A percentile compares a stretch with the other conserved stretches of the same genome.
Evolutionary conservation across 352 stramenopile genomes (phyloP).

Genomic region (Vaucheria bursata): DNA sequence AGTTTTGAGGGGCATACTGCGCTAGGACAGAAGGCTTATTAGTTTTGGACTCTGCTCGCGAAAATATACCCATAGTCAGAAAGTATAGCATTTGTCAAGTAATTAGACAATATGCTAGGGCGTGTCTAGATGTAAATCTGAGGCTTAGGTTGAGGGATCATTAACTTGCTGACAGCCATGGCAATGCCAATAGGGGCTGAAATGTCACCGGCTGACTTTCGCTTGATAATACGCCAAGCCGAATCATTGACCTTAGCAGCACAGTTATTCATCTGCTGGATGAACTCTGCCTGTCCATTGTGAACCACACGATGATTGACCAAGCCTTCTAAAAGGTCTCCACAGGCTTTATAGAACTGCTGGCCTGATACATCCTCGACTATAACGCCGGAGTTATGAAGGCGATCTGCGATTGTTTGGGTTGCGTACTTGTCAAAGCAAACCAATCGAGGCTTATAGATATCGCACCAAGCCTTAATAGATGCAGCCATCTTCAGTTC

Average conservation of each 20-base stretch:
- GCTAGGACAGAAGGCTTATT: conserved; percentile 6
- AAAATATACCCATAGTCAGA: conserved; percentile 8
- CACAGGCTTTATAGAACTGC: conserved; percentile 6
- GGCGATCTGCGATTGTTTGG: conserved; percentile 4
- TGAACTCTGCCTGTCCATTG: conserved; percentile 5
- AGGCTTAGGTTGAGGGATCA: conserved; percentile 5
- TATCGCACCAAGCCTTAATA: conserved; percentile 7
- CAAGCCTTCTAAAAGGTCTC: conserved; percentile 6
- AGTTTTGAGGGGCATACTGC: conserved; percentile 5
- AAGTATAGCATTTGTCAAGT: conserved; percentile 8
- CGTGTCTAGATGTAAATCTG: conserved; percentile 7
- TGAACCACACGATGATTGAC: conserved; percentile 6
- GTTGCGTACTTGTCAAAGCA: conserved; percentile 6
- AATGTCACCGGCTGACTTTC: conserved; percentile 5
- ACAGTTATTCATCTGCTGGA: conserved; percentile 7
- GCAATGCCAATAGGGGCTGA: conserved; percentile 4
- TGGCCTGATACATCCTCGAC: conserved; percentile 4
- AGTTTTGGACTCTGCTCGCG: conserved; percentile 4
- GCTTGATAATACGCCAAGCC: conserved; percentile 5
- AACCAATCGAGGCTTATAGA: conserved; percentile 7
- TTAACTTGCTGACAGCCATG: conserved; percentile 6
- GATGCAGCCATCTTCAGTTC: conserved; percentile 5
- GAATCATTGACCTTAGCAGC: conserved; percentile 6
- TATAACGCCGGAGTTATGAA: conserved; percentile 7
- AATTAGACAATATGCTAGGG: conserved; percentile 8